These are phyloP conservation scores for Sonneratia caseolaris DNA, from an alignment of 345 rosid genomes.

Conservation along the genomic window DNA sequence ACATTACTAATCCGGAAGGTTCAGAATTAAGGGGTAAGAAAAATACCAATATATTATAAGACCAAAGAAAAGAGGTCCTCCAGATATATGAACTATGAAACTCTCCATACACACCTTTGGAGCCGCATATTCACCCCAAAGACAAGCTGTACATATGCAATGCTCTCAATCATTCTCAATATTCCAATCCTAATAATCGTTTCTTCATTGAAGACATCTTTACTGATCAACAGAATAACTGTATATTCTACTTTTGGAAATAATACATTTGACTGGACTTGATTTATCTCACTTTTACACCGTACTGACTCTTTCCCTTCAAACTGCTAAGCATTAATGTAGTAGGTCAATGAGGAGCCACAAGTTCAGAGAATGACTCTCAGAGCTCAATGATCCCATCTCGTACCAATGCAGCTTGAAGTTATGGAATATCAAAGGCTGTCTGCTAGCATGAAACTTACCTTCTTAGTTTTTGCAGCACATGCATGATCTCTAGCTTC, in stretches of 20 bases:
- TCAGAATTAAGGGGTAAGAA: too few relatives aligned
- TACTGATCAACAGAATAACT: neutral
- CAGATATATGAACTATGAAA: too few relatives aligned
- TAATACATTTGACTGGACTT: neutral
- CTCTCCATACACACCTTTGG: neutral
- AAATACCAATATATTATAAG: neutral
- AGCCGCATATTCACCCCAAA: neutral
- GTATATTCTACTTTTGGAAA: neutral
- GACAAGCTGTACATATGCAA: neutral
- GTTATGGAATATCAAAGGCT: neutral
- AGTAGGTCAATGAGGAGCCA: neutral
- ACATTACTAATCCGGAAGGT: too few relatives aligned
- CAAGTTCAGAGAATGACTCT: neutral
- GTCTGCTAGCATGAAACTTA: conserved; percentile 10
- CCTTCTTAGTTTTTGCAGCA: conserved; percentile 87
- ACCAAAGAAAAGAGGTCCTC: neutral
- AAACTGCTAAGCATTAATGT: too few relatives aligned
- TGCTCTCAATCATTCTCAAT: neutral
- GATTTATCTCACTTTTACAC: neutral
- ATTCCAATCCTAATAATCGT: neutral
- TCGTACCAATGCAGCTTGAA: neutral
- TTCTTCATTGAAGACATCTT: too few relatives aligned
- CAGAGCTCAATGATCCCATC: neutral
- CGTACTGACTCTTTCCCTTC: too few relatives aligned
- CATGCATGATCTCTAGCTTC: conserved; percentile 79